These are phyloP conservation scores for Kwoniella botswanensis DNA, from an alignment of 768 basidiomycete genomes.

Conservation along the genomic window DNA sequence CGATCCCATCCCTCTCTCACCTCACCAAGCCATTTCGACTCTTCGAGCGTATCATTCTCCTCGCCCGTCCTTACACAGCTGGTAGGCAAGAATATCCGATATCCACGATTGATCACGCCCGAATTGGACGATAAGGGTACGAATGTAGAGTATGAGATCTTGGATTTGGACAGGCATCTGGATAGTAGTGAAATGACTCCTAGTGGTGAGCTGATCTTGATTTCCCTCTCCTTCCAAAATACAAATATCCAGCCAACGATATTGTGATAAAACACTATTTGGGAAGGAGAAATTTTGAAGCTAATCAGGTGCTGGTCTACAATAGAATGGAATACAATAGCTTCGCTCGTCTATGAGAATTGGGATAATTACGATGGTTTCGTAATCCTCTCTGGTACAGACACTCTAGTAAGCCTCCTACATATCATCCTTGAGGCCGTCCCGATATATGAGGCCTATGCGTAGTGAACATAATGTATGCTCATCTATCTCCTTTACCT, in stretches of 20 bases:
- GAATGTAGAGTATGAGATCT: conserved; percentile 45
- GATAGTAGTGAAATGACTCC: conserved; percentile 54
- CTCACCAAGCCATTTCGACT: conserved; percentile 15
- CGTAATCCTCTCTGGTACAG: conserved; percentile 50
- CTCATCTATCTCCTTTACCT: not conserved
- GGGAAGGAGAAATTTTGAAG: not conserved
- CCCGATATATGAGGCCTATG: no score
- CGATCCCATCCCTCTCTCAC: conserved; percentile 43
- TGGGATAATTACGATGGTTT: conserved; percentile 52
- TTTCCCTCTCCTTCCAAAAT: no score
- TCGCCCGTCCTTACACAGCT: conserved; percentile 33
- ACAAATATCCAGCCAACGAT: no score
- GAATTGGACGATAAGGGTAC: conserved; percentile 40
- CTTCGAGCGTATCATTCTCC: conserved; percentile 19
- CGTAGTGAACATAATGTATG: no score
- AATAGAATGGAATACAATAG: conserved; percentile 51
- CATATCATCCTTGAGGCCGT: not conserved
- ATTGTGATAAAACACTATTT: no score
- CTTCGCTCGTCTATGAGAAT: conserved; percentile 42
- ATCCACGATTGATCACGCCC: conserved; percentile 44
- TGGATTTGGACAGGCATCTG: conserved; percentile 51
- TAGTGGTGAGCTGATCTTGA: conserved; percentile 30
- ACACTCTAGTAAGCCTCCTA: conserved; percentile 43
- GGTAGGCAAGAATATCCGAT: conserved; percentile 37
- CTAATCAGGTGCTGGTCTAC: not conserved